Conservation (phyloP, 2,329 filamentous ascomycete species). For the Pseudopyrenochaeta lycopersici region DNA sequence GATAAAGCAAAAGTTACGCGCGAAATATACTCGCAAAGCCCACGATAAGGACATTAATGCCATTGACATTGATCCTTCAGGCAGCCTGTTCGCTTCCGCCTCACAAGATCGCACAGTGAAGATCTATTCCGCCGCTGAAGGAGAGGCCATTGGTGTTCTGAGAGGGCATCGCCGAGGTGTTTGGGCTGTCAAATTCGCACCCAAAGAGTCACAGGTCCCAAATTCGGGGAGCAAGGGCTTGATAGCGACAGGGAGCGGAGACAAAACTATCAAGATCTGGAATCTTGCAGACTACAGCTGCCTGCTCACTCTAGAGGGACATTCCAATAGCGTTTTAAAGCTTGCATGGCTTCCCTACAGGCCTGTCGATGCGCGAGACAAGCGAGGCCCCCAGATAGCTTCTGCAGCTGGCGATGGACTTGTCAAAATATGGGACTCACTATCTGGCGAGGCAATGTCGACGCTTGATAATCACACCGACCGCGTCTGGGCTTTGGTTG, state of each 20-base stretch:
- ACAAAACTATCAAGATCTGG: constrained; percentile 97
- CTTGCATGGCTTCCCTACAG: constrained; percentile 80
- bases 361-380: constrained; percentile 52
- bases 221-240: constrained; percentile 76
- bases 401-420: constrained; percentile 93
- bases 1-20: constrained; percentile 67
- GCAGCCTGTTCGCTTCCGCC: constrained; percentile 89
- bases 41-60: constrained; percentile 99
- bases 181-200: constrained; percentile 93
- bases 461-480: constrained; percentile 98
- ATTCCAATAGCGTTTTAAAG: constrained; percentile 94
- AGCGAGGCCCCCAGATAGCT: constrained; percentile 75
- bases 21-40: constrained; percentile 88
- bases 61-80: constrained; percentile 78
- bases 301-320: constrained; percentile 91
- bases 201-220: constrained; percentile 71
- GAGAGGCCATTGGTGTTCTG: constrained; percentile 89
- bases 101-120: constrained; percentile 98
- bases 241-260: constrained; percentile 88
- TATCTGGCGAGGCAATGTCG: constrained; percentile 82
- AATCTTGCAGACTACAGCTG: constrained; percentile 91
- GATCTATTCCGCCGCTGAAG: constrained; percentile 91
- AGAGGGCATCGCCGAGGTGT: constrained; percentile 93
- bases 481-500: constrained; percentile 88
- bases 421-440: constrained; percentile 95